Evolutionary conservation across 2,329 filamentous ascomycete genomes (phyloP), one percentile per base, ranked within the genome.

Genomic region (Fusarium sp.): DNA sequence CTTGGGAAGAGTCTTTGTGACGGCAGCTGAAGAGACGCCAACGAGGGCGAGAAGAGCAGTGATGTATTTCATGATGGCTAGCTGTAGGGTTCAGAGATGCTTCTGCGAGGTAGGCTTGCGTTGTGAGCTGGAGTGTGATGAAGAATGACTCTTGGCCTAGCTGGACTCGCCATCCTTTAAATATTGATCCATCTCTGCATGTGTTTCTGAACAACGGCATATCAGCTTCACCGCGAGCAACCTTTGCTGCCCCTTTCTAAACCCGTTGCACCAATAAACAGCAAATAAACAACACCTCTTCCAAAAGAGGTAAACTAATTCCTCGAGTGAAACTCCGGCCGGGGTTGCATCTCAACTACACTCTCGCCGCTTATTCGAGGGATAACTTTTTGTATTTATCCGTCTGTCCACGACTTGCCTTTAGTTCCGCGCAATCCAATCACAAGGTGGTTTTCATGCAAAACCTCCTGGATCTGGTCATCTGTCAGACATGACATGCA

Each of bases 1-100:
- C 39, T 63, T 60, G 19, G 63, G 63, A n/a, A 66, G 59, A 46
- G 63, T 66, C 46, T 51, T 66, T 21, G 63, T 66, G 33, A 63
- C 63, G 39, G 63, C 63, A 21, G 62, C 62, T 2, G 62, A 65
- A 8, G 53, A 54, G 10, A 65, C 46, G 47, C 62, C 53, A 46
- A 49, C 53, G n/a, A 65, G 53, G 49, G 61, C 62, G 41, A 66
- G 42, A 41, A 66, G 41, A 36, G 53, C 42, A 9, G 57, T 36
- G n/a, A 47, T 50, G 49, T 59, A 66, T 62, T 65, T 65, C 62
- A 65, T 65, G 49, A 19, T 57, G 50, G 8, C 19, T 38, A 19
- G 13, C 29, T 10, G 25, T 25, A 29, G 17, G 14, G 9, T 13
- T 21, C 37, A 3, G 9, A 23, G 23, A 17, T 57, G 23, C 32